Percentiles rank a stretch among this genome's conserved stretches.
These are phyloP conservation scores for Plicaturopsis crispa DNA, from an alignment of 768 basidiomycete species.

Conservation along the genomic window DNA sequence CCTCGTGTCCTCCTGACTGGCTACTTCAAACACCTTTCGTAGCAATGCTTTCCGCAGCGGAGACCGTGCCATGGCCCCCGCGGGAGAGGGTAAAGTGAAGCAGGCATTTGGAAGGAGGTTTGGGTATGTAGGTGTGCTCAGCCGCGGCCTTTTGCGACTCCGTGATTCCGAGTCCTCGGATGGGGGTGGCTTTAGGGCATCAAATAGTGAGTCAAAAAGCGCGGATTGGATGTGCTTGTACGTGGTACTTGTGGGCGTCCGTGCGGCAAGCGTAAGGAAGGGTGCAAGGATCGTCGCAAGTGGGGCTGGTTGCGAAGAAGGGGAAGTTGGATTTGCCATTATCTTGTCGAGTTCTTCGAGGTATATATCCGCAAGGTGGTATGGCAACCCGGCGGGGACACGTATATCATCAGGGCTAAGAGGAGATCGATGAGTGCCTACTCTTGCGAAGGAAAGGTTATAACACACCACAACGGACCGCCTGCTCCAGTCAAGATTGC, in stretches of 20 bases:
- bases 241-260: constrained; percentile 52
- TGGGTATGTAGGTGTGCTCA: constrained; percentile 30
- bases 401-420: constrained; percentile 60
- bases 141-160: constrained; percentile 38
- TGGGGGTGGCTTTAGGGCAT: constrained; percentile 34
- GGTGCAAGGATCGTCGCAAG: constrained; percentile 54
- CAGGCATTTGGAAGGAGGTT: constrained; percentile 50
- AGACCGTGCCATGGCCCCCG: constrained; percentile 25
- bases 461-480: constrained; percentile 78
- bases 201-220: constrained; percentile 63
- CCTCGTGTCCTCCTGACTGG: constrained; percentile 65
- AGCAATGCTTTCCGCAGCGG: constrained; percentile 50
- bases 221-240: constrained; percentile 68
- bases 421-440: constrained; percentile 4
- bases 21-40: constrained; percentile 60
- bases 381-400: constrained; percentile 72
- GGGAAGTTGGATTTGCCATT: constrained; percentile 21
- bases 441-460: constrained; percentile 1
- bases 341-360: constrained; percentile 82
- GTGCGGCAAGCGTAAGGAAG: constrained; percentile 66
- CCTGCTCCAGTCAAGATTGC: constrained; percentile 54
- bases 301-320: constrained; percentile 33
- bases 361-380: constrained; percentile 87
- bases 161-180: constrained; percentile 31
- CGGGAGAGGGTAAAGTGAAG: constrained; percentile 28